Conservation (phyloP, 2,329 filamentous ascomycete genomes). For the Clonostachys chloroleuca region DNA sequence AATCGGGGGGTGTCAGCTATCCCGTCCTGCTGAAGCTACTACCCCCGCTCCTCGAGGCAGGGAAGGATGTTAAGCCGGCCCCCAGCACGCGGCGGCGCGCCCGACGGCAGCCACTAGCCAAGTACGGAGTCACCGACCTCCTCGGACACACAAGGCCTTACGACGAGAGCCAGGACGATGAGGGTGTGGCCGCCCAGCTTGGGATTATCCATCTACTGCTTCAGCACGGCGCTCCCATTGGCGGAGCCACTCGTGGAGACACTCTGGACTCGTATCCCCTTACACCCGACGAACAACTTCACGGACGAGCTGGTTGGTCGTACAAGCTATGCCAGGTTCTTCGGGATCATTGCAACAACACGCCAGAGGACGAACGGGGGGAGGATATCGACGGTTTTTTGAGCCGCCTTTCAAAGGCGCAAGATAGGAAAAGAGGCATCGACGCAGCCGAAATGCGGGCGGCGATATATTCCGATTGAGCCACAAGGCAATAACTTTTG, state of each 20-base stretch:
- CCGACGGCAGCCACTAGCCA: neutral
- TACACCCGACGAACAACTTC: neutral
- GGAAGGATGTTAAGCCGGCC: neutral
- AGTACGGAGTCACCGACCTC: neutral
- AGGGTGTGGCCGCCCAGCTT: neutral
- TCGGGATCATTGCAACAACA: neutral
- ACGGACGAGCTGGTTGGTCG: neutral
- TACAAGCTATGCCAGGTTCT: neutral
- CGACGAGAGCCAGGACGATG: neutral
- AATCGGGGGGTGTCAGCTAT: neutral
- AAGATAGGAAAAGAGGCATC: too few relatives aligned
- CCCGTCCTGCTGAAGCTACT: neutral
- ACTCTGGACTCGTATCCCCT: neutral
- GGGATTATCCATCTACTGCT: neutral
- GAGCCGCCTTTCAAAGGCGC: neutral
- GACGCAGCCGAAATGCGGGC: too few relatives aligned
- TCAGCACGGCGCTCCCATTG: neutral
- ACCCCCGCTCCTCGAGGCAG: neutral
- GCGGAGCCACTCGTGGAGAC: neutral
- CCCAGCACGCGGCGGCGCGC: neutral
- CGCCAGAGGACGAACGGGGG: slow-evolving; percentile 4
- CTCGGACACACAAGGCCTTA: neutral
- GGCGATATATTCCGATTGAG: too few relatives aligned
- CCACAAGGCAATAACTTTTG: too few relatives aligned
- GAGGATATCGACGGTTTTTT: neutral